Evolutionary conservation across 78 protist species (phyloP).

Genomic region (Tieghemostelium lacteum): DNA sequence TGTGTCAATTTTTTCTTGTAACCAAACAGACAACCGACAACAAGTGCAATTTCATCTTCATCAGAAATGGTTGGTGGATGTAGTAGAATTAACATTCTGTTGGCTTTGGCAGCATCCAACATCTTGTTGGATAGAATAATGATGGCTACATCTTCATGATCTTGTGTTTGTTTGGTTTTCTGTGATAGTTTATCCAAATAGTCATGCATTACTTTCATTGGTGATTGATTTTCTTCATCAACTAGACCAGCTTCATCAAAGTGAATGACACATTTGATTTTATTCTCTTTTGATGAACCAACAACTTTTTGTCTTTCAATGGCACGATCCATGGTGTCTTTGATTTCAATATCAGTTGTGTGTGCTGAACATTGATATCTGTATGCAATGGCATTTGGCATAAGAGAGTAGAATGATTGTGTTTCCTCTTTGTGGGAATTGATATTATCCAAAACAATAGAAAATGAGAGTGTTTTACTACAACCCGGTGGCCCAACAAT

Average conservation of each 20-base stretch:
- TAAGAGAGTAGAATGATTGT: not conserved
- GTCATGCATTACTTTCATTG: constrained; percentile 61
- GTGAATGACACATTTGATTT: not conserved
- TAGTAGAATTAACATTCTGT: constrained; percentile 48
- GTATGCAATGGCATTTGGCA: not conserved
- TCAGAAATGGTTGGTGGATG: constrained; percentile 25
- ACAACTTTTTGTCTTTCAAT: not conserved
- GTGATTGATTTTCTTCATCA: constrained; percentile 22
- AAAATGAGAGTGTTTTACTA: constrained; percentile 30
- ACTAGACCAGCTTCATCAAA: constrained; percentile 57
- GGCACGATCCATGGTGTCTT: constrained; percentile 26
- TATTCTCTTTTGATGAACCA: not conserved
- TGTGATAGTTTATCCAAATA: constrained; percentile 49
- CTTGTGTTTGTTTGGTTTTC: constrained; percentile 2
- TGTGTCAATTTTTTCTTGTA: not conserved
- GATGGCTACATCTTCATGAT: not conserved
- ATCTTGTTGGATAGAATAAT: constrained; percentile 54
- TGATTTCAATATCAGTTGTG: constrained; percentile 50
- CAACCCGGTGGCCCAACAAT: constrained; percentile 77
- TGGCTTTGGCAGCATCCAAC: constrained; percentile 70
- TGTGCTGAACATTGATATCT: constrained; percentile 42
- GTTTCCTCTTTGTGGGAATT: not conserved
- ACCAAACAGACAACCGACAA: constrained; percentile 56
- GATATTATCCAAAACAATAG: constrained; percentile 24
- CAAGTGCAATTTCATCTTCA: constrained; percentile 38